Evolutionary conservation across 805 yeast genomes (phyloP).

Genomic region (Yamadazyma sp.): DNA sequence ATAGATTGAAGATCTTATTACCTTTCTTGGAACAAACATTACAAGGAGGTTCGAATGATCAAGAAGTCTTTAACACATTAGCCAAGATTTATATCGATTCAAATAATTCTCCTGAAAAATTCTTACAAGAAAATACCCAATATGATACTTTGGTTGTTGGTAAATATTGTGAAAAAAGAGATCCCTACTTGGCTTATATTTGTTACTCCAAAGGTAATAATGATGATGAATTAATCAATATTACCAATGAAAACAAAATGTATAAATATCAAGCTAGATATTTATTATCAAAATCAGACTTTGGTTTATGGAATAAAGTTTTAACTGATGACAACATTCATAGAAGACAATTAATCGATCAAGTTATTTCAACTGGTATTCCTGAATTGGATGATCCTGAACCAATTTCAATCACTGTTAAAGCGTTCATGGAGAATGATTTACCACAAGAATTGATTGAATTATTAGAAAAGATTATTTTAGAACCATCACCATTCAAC

Average conservation of each 20-base stretch:
- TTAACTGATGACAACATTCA: conserved; percentile 73
- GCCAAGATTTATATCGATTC: conserved; percentile 98
- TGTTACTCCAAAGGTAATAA: conserved; percentile 95
- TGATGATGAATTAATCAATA: conserved; percentile 82
- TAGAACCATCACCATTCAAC: conserved; percentile 96
- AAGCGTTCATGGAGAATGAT: conserved; percentile 94
- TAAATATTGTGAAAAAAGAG: conserved; percentile 98
- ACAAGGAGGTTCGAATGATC: conserved; percentile 80
- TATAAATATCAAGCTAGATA: conserved; percentile 99
- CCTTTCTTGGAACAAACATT: conserved; percentile 92
- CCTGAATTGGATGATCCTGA: conserved; percentile 92
- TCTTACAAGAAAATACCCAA: conserved; percentile 82
- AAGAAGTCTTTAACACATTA: conserved; percentile 88
- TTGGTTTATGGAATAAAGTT: conserved; percentile 77
- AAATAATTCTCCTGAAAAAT: conserved; percentile 95
- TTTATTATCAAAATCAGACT: conserved; percentile 83
- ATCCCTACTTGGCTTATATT: conserved; percentile 96
- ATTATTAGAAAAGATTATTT: conserved; percentile 88
- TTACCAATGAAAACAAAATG: conserved; percentile 97
- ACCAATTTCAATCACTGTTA: conserved; percentile 89
- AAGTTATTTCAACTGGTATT: conserved; percentile 92
- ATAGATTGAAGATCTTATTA: conserved; percentile 82
- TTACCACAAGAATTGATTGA: conserved; percentile 91
- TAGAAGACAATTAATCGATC: conserved; percentile 89
- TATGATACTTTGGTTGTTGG: conserved; percentile 96